phyloP scores from a whole-genome alignment of 257 asterid species.

The Buddleja alternifolia region DNA sequence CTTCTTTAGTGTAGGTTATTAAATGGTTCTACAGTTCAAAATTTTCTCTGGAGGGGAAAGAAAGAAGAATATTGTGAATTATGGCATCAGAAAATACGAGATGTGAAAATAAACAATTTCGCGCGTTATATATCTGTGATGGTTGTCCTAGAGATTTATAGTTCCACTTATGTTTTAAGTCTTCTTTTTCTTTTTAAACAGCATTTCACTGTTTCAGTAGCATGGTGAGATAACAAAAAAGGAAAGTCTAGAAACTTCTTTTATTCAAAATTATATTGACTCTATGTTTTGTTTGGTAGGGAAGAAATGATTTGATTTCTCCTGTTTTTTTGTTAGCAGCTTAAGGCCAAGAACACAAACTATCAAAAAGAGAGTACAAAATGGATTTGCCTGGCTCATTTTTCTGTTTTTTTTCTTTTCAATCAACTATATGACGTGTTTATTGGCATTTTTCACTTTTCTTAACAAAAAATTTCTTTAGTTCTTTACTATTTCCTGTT shows the following conservation, averaged over 20 bases:
- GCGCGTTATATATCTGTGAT: not conserved
- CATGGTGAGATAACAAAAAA: slow-evolving; percentile 7
- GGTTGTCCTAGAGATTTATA: slow-evolving; percentile 8
- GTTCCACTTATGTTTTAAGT: not conserved
- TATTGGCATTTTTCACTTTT: not conserved
- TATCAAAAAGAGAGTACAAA: slow-evolving; percentile 9
- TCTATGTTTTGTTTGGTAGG: not conserved
- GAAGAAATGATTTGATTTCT: not conserved
- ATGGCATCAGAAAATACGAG: not conserved
- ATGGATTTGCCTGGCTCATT: not conserved
- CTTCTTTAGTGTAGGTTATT: no score
- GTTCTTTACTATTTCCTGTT: slow-evolving; percentile 5
- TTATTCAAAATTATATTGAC: not conserved
- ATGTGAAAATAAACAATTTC: not conserved
- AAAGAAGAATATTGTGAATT: not conserved
- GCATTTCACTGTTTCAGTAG: no score
- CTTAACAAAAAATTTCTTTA: not conserved
- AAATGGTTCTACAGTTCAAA: no score
- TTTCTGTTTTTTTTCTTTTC: not conserved
- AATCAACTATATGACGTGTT: not conserved
- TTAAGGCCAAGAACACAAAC: slow-evolving; percentile 1
- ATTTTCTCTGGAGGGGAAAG: not conserved
- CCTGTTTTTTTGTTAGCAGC: slow-evolving; percentile 2
- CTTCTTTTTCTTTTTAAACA: not conserved
- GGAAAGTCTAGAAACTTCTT: not conserved